Base-by-base conservation (phyloP, 2,329 filamentous ascomycete species). In the Emmonsia crescens region DNA sequence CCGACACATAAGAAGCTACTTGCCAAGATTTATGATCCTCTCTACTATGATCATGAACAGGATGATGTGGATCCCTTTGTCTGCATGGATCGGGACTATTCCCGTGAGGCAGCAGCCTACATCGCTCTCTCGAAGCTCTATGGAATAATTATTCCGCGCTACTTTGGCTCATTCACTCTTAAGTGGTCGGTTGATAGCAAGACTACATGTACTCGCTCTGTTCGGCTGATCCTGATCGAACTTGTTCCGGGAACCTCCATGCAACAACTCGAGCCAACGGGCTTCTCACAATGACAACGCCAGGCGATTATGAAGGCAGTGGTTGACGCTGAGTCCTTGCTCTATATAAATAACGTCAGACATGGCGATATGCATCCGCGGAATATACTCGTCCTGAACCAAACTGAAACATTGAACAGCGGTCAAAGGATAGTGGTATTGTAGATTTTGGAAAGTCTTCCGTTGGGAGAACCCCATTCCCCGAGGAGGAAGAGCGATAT, bases 171-270 rank as follows among this genome's bases (percentile, higher is more conserved):
- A 5, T 61, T 59, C 24, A 59, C 60, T 16, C 60, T 61, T 19
- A 14, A 57, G 27, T 21, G 46, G 24, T 19, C 49, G 8, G 36
- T 49, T 38, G 16, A 24, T 16, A 49, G n/a, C n/a, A 49, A 49
- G n/a, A 19, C 5, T 14, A 51, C 49, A 14, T 59, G n/a, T n/a
- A n/a, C 59, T 36, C 64, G 64, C 21, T 52, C 49, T 44, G 60
- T 65, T 57, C 60, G 64, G 27, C 40, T 65, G 16, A 64, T 65
- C 33, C 57, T 65, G 2, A 57, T 65, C 9, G 61, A 65, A 52
- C 21, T 49, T 16, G 42, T 64, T n/a, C 52, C 48, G 12, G 62
- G 62, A 14, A 38, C 21, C n/a, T 36, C 59, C 6, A 65, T 64
- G 64, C 14, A 46, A 16, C 27, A 61, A n/a, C 60, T 64, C n/a